Evolutionary conservation across 2,329 filamentous ascomycete species (phyloP), one percentile per base, ranked within the genome.

Genomic region (Hymenoscyphus fructigenus): DNA sequence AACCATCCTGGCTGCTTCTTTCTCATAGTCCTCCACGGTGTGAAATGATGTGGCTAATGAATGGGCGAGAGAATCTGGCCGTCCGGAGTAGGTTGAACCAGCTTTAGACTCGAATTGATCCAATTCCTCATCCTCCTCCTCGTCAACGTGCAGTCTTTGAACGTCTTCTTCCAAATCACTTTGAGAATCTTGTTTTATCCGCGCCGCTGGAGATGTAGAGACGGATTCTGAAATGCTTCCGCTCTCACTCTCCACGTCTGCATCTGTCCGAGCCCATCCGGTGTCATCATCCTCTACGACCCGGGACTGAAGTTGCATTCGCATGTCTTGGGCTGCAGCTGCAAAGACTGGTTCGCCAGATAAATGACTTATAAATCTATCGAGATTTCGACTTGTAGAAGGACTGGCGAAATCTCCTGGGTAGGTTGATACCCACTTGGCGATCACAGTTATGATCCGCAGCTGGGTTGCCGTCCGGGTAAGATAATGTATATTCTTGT

Each of bases 341-440:
- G 91, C 88, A 77, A 96, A 97, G 60, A 96, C 90, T 10, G 91
- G 88, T 68, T 91, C 91, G 5, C 84, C 85, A 26, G 91, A 85
- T n/a, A 98, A 80, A 50, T 88, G 85, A 20, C 81, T 79, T 41
- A 96, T 89, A 72, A 99, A 95, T 28, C 88, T 87, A 59, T 89
- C 86, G 47, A 97, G 81, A 36, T 85, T 87, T 68, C 85, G 86
- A 69, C 88, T 87, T 1, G 92, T 96, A 26, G 84, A 84, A 1
- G 89, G 85, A 67, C 90, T 88, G 0, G 93, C 93, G 81, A 98
- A 97, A 77, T 99, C 95, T 17, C 93, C 94, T 0, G 95, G 93
- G 76, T 98, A 98, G 55, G 89, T 82, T 17, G 89, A 88, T 1
- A 96, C 89, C 95, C 95, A 99, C 75, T 91, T 91, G 5, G 92